Conservation (phyloP, 768 basidiomycete genomes). For the Pulveroboletus sp. region DNA sequence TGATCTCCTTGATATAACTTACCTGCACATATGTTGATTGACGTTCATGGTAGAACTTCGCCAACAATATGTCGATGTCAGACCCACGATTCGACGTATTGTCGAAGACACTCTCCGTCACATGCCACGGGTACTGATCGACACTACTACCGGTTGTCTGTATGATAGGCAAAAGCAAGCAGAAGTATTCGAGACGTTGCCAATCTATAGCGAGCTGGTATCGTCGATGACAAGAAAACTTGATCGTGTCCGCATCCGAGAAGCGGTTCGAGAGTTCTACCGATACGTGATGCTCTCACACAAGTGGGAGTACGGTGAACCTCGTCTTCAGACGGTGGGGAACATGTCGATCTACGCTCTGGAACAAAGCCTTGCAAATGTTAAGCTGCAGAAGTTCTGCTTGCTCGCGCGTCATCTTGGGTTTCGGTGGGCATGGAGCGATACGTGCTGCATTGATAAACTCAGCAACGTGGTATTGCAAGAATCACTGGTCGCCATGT, state of each 20-base stretch:
- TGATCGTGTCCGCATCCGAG: neutral
- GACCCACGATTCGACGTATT: neutral
- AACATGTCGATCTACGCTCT: neutral
- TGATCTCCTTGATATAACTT: neutral
- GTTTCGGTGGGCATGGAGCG: conserved; percentile 7
- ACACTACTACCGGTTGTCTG: conserved; percentile 2
- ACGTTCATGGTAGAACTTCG: neutral
- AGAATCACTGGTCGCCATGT: conserved; percentile 12
- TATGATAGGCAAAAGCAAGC: neutral
- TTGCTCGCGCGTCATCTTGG: neutral
- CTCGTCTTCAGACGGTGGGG: neutral
- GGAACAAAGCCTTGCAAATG: neutral
- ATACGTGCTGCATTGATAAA: conserved; percentile 6
- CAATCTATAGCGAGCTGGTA: neutral
- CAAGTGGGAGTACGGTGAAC: neutral
- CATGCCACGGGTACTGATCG: conserved; percentile 2
- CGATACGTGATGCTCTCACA: conserved; percentile 7
- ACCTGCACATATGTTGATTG: neutral
- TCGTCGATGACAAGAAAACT: too few relatives aligned
- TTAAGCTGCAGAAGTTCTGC: neutral
- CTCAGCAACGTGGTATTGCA: neutral
- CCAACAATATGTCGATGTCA: too few relatives aligned
- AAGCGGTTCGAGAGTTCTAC: neutral
- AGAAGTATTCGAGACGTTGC: neutral
- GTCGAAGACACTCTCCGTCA: neutral